Base-by-base conservation (phyloP, 78 protist species). In the Dictyostelium brefeldianum region DNA sequence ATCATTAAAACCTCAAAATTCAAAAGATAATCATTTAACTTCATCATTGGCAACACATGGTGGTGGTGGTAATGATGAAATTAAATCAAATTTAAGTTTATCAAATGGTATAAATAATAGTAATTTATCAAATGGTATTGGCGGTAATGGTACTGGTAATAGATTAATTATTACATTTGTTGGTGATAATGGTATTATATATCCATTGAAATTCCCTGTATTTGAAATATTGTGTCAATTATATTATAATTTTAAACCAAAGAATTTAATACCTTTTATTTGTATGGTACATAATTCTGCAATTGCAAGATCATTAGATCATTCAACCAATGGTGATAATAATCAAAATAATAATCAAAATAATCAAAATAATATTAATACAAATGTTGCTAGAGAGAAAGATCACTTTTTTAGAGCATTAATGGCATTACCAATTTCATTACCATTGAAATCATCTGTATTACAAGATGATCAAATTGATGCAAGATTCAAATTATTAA, bases 361-460 rank as follows among this genome's bases (percentile, higher is more conserved):
- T 25, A 59, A 22, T 22, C 17, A 4, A 6, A 56, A 20, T 56
- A 56, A 20, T 56, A 56, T 18, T 56, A 56, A 56, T 56, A 15
- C 17, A 20, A 56, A 56, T 56, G 20, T 6, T 29, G 27, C 75
- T n/a, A 53, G 50, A 77, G 83, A 87, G 22, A 87, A 77, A 22
- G 92, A 87, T 54, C 92, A 87, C n/a, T 87, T 87, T 41, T 46
- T 70, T 29, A 51, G 92, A 14, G 82, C 84, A 10, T 73, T 87
- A 27, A 5, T 77, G 17, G 11, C 92, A 4, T 70, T 87, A 27
- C 92, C 92, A 54, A 64, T 56, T 15, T 8, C 25, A 10, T 25
- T 64, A 22, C 92, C 92, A 25, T 12, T 62, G 5, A 18, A 18
- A 20, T 20, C 53, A 18, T 20, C n/a, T 20, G 14, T 20, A 15